Percentiles rank a stretch among this genome's conserved stretches.
These are phyloP conservation scores for Hypoxylon rickii DNA, from an alignment of 495 filamentous ascomycete genomes.

Conservation along the genomic window DNA sequence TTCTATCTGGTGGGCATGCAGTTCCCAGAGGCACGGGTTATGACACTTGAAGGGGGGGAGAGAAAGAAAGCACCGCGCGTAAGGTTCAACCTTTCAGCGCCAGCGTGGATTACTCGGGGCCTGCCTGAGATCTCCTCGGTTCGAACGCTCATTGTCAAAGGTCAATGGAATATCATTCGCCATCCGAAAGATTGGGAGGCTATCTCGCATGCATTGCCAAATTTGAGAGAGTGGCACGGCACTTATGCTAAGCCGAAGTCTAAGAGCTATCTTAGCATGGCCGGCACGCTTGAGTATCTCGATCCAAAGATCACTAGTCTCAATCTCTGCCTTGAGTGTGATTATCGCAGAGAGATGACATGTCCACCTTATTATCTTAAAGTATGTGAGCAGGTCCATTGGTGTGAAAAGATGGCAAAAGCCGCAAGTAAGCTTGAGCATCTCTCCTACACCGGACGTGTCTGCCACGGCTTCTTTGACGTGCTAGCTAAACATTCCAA, in stretches of 20 bases:
- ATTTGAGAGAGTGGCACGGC: conserved; percentile 70
- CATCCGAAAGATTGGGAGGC: conserved; percentile 64
- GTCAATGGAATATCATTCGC: conserved; percentile 76
- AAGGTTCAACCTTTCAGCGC: conserved; percentile 52
- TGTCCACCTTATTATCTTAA: conserved; percentile 59
- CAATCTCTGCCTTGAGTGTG: conserved; percentile 69
- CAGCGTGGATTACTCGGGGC: conserved; percentile 33
- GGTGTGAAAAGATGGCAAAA: conserved; percentile 59
- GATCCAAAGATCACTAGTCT: conserved; percentile 61
- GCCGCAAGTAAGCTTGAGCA: conserved; percentile 64
- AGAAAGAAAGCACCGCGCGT: conserved; percentile 71
- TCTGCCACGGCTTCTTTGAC: conserved; percentile 65
- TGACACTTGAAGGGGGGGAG: conserved; percentile 78
- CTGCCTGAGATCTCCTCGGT: conserved; percentile 53
- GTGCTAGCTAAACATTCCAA: conserved; percentile 47
- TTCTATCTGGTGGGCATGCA: conserved; percentile 61
- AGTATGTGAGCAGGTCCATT: conserved; percentile 56
- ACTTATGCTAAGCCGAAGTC: conserved; percentile 71
- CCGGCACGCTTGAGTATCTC: conserved; percentile 56
- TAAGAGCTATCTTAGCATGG: conserved; percentile 69
- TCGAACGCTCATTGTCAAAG: conserved; percentile 69
- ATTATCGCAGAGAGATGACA: conserved; percentile 62
- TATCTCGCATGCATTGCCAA: conserved; percentile 64
- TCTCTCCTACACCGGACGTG: conserved; percentile 67
- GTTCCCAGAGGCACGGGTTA: conserved; percentile 63